These are phyloP conservation scores for Eucalyptus rudis DNA, from an alignment of 345 rosid genomes.

Conservation along the genomic window DNA sequence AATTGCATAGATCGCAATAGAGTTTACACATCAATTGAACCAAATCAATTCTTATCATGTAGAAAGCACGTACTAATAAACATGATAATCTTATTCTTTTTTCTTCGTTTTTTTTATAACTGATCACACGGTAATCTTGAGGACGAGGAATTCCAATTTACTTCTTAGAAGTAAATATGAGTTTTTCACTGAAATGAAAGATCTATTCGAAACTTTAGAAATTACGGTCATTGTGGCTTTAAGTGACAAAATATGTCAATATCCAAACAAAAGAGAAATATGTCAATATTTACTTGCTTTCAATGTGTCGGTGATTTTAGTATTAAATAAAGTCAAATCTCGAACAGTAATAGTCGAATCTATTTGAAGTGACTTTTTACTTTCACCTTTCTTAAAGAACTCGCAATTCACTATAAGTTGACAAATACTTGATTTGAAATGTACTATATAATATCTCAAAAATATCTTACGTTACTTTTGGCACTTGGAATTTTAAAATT, in stretches of 20 bases:
- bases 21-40: background rate
- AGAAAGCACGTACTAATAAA: background rate
- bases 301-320: background rate
- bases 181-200: background rate
- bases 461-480: background rate
- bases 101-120: background rate
- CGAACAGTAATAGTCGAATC: background rate
- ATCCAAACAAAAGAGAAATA: background rate
- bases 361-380: background rate
- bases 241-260: background rate
- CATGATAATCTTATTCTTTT: background rate
- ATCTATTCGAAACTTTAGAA: background rate
- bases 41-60: background rate
- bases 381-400: background rate
- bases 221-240: background rate
- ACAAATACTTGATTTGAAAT: background rate
- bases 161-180: background rate
- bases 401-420: background rate
- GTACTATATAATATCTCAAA: background rate
- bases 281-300: fast-evolving
- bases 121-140: fast-evolving
- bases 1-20: fast-evolving
- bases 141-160: fast-evolving
- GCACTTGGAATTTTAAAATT: no score
- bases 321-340: background rate